Conservation (phyloP, 1,139 yeast species). For the Pichiaceae sp. region DNA sequence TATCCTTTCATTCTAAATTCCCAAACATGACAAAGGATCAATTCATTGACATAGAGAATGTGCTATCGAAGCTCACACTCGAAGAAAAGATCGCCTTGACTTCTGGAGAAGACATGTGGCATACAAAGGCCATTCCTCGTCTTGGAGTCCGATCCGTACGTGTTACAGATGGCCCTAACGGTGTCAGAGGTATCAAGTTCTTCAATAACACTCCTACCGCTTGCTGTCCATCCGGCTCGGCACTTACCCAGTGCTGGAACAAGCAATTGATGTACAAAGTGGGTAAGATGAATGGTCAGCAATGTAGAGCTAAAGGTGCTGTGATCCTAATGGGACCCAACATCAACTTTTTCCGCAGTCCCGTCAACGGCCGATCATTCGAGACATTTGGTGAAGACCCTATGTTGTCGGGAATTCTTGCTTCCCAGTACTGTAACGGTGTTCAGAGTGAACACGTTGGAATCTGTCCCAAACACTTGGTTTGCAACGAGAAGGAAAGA, state of each 20-base stretch:
- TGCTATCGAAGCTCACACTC: slow-evolving; percentile 34
- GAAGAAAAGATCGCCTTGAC: slow-evolving; percentile 39
- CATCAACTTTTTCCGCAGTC: slow-evolving; percentile 47
- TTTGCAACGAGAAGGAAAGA: slow-evolving; percentile 53
- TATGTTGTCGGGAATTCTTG: slow-evolving; percentile 41
- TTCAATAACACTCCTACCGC: slow-evolving; percentile 40
- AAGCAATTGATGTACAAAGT: slow-evolving; percentile 31
- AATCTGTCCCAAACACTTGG: slow-evolving; percentile 54
- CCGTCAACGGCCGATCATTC: slow-evolving; percentile 58
- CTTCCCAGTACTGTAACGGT: slow-evolving; percentile 43
- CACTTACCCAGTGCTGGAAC: slow-evolving; percentile 34
- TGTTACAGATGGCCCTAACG: slow-evolving; percentile 43
- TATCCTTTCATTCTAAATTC: background rate
- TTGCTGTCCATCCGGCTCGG: slow-evolving; percentile 45
- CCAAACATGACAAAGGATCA: background rate
- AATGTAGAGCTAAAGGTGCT: slow-evolving; percentile 41
- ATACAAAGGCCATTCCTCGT: slow-evolving; percentile 40
- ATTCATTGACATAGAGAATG: slow-evolving; percentile 31
- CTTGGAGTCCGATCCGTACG: slow-evolving; percentile 27
- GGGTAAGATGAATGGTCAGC: slow-evolving; percentile 40
- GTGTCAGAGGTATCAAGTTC: slow-evolving; percentile 42
- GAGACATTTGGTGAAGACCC: slow-evolving; percentile 62
- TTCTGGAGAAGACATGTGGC: slow-evolving; percentile 49
- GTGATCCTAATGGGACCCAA: slow-evolving; percentile 49
- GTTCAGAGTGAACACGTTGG: slow-evolving; percentile 42